A percentile compares a stretch with the other conserved stretches of the same genome.
Evolutionary conservation across 2,329 filamentous ascomycete genomes (phyloP).

Genomic region (Talaromyces rugulosus): DNA sequence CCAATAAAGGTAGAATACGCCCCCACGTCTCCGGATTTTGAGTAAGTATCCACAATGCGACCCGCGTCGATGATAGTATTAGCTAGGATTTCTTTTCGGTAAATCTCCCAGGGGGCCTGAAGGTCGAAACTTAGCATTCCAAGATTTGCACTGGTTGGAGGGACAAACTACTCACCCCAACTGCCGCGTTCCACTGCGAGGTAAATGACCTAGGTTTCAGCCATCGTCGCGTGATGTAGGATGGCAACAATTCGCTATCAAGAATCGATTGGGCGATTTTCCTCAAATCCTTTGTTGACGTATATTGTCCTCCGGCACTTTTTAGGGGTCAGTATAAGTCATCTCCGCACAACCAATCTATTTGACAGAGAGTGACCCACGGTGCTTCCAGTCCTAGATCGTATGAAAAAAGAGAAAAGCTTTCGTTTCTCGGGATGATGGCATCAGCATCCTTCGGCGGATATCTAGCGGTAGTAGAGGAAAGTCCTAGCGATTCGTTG

Average conservation of each 20-base stretch:
- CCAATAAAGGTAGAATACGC: constrained; percentile 1
- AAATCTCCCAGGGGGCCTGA: constrained; percentile 3
- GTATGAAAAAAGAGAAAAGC: not conserved
- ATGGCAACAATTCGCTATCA: not conserved
- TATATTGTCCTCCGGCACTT: constrained; percentile 2
- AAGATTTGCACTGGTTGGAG: not conserved
- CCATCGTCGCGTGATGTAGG: constrained; percentile 2
- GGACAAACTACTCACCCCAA: not conserved
- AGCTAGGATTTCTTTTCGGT: not conserved
- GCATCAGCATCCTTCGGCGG: not conserved
- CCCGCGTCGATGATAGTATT: constrained; percentile 1
- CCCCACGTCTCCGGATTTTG: constrained; percentile 1
- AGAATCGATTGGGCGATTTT: not conserved
- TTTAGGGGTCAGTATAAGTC: not conserved
- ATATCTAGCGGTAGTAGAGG: not conserved
- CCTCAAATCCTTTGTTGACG: constrained; percentile 1
- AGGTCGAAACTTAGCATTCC: not conserved
- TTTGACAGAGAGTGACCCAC: not conserved
- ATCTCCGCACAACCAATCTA: not conserved
- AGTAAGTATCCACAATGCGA: constrained; percentile 2
- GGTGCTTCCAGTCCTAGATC: constrained; percentile 1
- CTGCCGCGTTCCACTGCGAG: not conserved
- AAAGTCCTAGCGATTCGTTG: not conserved
- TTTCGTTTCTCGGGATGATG: constrained; percentile 2
- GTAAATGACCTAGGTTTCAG: constrained; percentile 1